These are phyloP conservation scores for Penicillium sp. DNA, from an alignment of 2,329 filamentous ascomycete genomes.

Conservation along the genomic window DNA sequence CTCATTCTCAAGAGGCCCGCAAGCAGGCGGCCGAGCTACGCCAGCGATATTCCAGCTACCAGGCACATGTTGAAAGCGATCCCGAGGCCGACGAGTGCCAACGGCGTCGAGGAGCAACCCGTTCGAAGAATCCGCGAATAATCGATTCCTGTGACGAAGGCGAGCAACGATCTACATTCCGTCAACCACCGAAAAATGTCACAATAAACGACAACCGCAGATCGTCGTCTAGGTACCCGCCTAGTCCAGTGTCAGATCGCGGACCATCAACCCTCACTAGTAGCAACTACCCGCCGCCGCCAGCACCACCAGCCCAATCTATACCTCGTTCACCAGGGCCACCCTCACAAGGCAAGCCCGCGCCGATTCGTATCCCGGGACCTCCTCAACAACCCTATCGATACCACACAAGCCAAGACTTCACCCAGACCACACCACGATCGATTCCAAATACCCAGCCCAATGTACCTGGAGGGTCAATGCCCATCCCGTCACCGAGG, in stretches of 20 bases:
- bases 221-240: constrained; percentile 18
- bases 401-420: constrained; percentile 15
- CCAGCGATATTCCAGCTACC: constrained; percentile 39
- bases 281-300: constrained; percentile 15
- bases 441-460: constrained; percentile 21
- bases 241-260: constrained; percentile 11
- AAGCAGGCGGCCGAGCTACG: constrained; percentile 36
- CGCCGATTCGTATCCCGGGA: constrained; percentile 6
- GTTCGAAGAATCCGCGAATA: constrained; percentile 12
- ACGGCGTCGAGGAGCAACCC: constrained; percentile 11
- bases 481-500: constrained; percentile 17
- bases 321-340: constrained; percentile 15
- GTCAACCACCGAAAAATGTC: constrained; percentile 11
- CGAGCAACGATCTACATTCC: constrained; percentile 19
- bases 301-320: constrained; percentile 11
- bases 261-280: constrained; percentile 16
- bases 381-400: constrained; percentile 18
- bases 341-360: constrained; percentile 3
- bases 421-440: constrained; percentile 15
- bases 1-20: constrained; percentile 44
- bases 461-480: constrained; percentile 9
- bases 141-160: constrained; percentile 24
- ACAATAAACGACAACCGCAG: constrained; percentile 14
- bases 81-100: constrained; percentile 29
- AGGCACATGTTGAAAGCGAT: constrained; percentile 45